Evolutionary conservation across 257 asterid species (phyloP), one percentile per base, ranked within the genome.

Genomic region (Solanum boliviense): DNA sequence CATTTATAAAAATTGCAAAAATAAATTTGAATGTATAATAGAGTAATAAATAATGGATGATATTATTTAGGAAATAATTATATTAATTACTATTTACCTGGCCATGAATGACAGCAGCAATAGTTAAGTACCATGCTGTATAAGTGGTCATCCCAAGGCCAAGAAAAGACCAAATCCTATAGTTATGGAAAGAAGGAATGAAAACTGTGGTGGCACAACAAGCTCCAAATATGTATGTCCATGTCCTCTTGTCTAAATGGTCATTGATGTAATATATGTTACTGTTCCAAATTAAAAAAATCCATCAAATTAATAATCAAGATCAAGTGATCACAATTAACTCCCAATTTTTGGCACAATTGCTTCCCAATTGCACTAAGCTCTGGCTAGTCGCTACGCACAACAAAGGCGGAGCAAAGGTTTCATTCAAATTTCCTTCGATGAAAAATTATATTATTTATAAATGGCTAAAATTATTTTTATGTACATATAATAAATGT

Each of bases 131-230:
- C 98, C 99, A 96, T 23, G 99, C 98, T 1, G 99, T 96, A 65
- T 96, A 96, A 74, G 99, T 96, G 52, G 99, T 96, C 99, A 96
- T 96, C 10, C 98, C 98, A 83, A 96, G 98, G 88, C 99, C 98
- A 88, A 96, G 88, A 89, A 96, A 96, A 23, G 99, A 96, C 99
- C 99, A 96, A 88, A 96, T 93, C 73, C 99, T 89, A 88, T 95
- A 96, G 93, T 96, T 96, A 93, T 96, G 99, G 79, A 95, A 96
- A 12, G 99, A 96, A 29, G 99, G 98, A 85, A 96, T 93, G 91
- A 96, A 96, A 32, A 96, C 99, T 0, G 99, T 96, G 10, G 99
- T 96, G 16, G 99, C 99, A 89, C 99, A 96, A 86, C 98, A 96
- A 62, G 99, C 99, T 89, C 99, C 99, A 89, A 96, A 96, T 94